Base-by-base conservation (phyloP, 495 filamentous ascomycete species). In the Mycothermus thermophilus region DNA sequence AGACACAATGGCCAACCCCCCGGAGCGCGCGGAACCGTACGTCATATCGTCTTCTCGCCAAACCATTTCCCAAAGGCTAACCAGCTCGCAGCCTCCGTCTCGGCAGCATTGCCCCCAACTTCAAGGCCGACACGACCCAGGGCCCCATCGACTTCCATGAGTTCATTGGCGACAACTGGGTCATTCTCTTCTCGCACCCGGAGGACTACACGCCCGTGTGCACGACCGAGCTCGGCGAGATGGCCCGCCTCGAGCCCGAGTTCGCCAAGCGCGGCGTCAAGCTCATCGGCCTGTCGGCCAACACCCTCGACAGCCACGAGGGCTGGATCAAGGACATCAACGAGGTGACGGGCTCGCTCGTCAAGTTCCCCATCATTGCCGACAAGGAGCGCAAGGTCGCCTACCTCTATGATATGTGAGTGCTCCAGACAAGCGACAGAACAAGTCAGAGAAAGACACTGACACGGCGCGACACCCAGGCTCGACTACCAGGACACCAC, bases 141-240 rank as follows among this genome's bases (percentile, higher is more conserved):
- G 90, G 90, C 42, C 75, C 74, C 35, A 96, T 97, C 60, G 78
- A 92, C 66, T 94, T 96, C 73, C 92, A 97, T 63, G 75, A 95
- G 52, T 97, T 81, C 65, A 82, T 96, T 48, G 92, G 84, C 54
- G 71, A 88, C 69, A 82, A 72, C 45, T 97, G 90, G 90, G 79
- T 83, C 41, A 73, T 97, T 46, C 75, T 96, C 56, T 97, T 96
- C 77, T 94, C 87, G 21, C 90, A 97, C 71, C 90, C 90, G 20
- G 85, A 90, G 59, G 80, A 87, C 61, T 86, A 77, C 66, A 86
- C 86, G 6, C 86, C 87, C 43, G 85, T 97, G 44, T 97, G 90
- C 72, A 97, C 90, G 59, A 97, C 90, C 40, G 90, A 97, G 74
- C 80, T 97, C 46, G 90, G 90, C 55, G 92, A 92, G 42, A 94